Base-by-base conservation (phyloP, 768 basidiomycete species). In the Collybia sordida region DNA sequence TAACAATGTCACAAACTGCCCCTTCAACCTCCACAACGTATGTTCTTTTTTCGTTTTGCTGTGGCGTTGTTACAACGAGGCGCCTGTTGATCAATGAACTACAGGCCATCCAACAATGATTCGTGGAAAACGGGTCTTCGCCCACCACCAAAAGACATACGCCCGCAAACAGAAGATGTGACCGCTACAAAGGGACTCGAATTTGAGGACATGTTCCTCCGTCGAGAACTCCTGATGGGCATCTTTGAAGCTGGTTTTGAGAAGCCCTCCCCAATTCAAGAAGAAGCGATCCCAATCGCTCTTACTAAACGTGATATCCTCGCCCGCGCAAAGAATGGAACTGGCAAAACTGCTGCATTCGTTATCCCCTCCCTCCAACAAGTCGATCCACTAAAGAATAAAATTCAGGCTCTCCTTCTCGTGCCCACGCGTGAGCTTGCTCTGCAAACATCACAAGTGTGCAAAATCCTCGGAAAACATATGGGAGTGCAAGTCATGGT, bases 231-330 rank as follows among this genome's bases (percentile, higher is more conserved):
- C 53, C 84, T 99, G 67, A 98, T 99, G 96, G 96, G 96, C 62
- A 97, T 98, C 68, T 99, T 95, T 61, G 94, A 98, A 73, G 97
- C 95, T 58, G 96, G 96, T 50, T 96, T 94, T 66, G 96, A 98
- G 72, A 86, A 80, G 59, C 96, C 96, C 37, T 96, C 93, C 21
- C 96, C 96, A 54, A 98, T 99, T 71, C 96, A 99, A 78, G 96
- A 99, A 82, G 92, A 97, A 75, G 91, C 96, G 46, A 98, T 98
- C 61, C 96, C 96, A 48, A 84, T 93, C 60, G 94, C 95, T 34
- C 85, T 98, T 63, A 85, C 90, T 49, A 90, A 88, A 61, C 87
- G 96, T 65, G 96, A 99, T 73, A 72, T 98, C 66, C 89, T 96
- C 58, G 93, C 93, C 36, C 90, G 93, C 57, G 93, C 94, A 49